These are phyloP conservation scores for Yamadazyma endophytica DNA, from an alignment of 805 yeast species.

Conservation along the genomic window DNA sequence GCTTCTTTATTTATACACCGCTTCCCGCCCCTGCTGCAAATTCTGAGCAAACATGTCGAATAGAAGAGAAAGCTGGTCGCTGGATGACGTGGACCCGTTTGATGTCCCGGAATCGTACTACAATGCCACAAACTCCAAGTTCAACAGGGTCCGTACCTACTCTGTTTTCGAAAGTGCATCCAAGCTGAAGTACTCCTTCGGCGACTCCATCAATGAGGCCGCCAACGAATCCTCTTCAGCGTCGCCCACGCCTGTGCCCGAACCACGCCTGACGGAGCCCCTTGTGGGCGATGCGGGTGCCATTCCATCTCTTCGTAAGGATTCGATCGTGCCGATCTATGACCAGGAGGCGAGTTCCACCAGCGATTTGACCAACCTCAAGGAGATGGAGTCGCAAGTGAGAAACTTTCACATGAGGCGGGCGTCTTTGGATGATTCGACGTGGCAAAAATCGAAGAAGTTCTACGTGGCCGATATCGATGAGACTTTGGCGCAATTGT, in stretches of 20 bases:
- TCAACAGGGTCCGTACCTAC: conserved; percentile 56
- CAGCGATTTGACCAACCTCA: conserved; percentile 7
- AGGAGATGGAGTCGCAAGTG: conserved; percentile 4
- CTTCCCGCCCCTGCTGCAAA: too few species aligned
- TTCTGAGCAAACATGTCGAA: too few species aligned
- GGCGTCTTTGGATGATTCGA: conserved; percentile 27
- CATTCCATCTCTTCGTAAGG: conserved; percentile 10
- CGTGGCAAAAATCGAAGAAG: conserved; percentile 31
- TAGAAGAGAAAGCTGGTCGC: conserved; percentile 35
- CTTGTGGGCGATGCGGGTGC: background rate
- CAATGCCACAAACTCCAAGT: conserved; percentile 30
- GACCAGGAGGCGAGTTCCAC: conserved; percentile 11
- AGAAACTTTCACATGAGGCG: conserved; percentile 20
- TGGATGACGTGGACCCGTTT: conserved; percentile 58
- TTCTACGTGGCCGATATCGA: conserved; percentile 77
- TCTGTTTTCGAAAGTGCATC: conserved; percentile 31
- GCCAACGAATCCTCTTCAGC: conserved; percentile 4
- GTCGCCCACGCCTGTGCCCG: conserved; percentile 7
- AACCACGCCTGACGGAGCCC: conserved; percentile 1
- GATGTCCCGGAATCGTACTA: conserved; percentile 68
- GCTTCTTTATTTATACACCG: too few species aligned
- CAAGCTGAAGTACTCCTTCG: conserved; percentile 2
- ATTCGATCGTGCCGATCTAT: conserved; percentile 29
- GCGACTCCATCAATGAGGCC: conserved; percentile 6
- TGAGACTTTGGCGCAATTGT: conserved; percentile 61